Percentiles rank a stretch among this genome's conserved stretches.
Conservation (phyloP, 768 basidiomycete genomes). For the Plicaturopsis crispa region DNA sequence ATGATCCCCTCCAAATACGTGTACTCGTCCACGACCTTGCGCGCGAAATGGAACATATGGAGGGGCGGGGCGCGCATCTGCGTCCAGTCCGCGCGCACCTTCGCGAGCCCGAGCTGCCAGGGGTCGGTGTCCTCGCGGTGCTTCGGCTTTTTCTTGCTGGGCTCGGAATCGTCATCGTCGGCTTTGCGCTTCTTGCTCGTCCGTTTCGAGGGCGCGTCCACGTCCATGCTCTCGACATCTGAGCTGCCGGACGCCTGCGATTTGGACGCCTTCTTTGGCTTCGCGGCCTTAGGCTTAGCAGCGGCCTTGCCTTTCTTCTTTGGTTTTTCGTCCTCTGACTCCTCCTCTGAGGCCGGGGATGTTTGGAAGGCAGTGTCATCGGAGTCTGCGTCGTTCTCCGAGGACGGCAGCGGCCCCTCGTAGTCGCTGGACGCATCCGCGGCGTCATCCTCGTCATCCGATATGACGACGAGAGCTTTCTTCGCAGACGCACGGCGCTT, state of each 20-base stretch:
- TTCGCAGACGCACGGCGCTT: conserved; percentile 27
- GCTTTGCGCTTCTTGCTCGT: conserved; percentile 37
- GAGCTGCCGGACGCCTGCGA: conserved; percentile 14
- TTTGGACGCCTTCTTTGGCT: conserved; percentile 11
- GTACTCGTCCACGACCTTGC: conserved; percentile 90
- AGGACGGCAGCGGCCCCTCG: no score
- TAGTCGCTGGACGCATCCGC: conserved; percentile 17
- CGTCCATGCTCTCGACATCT: conserved; percentile 52
- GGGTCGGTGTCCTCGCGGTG: conserved; percentile 60
- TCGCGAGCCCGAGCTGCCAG: conserved; percentile 62
- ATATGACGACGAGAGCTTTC: conserved; percentile 38
- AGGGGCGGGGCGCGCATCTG: conserved; percentile 78
- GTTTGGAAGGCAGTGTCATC: conserved; percentile 13
- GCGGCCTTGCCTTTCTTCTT: conserved; percentile 13
- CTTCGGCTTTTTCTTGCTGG: conserved; percentile 46
- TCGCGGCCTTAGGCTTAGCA: conserved; percentile 15
- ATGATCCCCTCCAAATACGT: conserved; percentile 83
- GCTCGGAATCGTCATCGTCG: conserved; percentile 22
- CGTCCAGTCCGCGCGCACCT: conserved; percentile 68
- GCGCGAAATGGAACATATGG: conserved; percentile 88
- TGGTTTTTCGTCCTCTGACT: conserved; percentile 15
- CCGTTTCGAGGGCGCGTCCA: conserved; percentile 30
- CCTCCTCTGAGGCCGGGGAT: conserved; percentile 16
- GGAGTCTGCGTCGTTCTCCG: conserved; percentile 17
- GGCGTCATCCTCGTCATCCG: conserved; percentile 44